Evolutionary conservation across 164 flowering plant genomes (phyloP), one percentile per base, ranked within the genome.

Genomic region (Liquidambar formosana): DNA sequence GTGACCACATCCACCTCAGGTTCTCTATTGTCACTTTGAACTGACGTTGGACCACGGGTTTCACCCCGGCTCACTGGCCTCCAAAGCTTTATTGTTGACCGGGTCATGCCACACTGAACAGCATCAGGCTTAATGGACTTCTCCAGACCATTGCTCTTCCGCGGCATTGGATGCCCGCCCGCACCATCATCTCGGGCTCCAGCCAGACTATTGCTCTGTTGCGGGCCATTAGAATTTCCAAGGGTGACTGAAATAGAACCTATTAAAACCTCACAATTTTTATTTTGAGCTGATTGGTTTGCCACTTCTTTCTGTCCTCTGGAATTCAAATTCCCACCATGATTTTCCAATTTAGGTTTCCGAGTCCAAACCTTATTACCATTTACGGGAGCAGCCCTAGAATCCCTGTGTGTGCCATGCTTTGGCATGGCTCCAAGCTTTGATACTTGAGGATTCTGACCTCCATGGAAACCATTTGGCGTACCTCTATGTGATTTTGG

Each of bases 211-310:
- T 62, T 69, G 16, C 25, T 65, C 25, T 72, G 77, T 43, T 63
- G 58, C 33, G 19, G 73, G 48, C 41, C 47, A 52, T 63, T 56
- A 69, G 61, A 47, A 43, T 74, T 85, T 51, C 74, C 81, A 19
- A 91, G 81, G 0, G 79, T 69, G 15, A 93, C 91, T 64, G 86
- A 68, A 43, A 93, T 86, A 54, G 98, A 93, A 61, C 98, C 98
- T 59, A 93, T 88, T 75, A 91, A 68, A 66, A 93, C 80, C 78
- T 88, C 88, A 60, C 73, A 65, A 18, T 75, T 79, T 61, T 71
- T 80, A 63, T 52, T 65, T 66, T 80, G 75, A 52, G 72, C 75
- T 10, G 61, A 63, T 53, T 70, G 78, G 53, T 64, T 68, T 45
- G 48, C 47, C 10, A 62, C 66, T 47, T 77, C 83, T 47, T 60